phyloP scores from a whole-genome alignment of 1,284 basidiomycete genomes.

The Entoloma clypeatum region DNA sequence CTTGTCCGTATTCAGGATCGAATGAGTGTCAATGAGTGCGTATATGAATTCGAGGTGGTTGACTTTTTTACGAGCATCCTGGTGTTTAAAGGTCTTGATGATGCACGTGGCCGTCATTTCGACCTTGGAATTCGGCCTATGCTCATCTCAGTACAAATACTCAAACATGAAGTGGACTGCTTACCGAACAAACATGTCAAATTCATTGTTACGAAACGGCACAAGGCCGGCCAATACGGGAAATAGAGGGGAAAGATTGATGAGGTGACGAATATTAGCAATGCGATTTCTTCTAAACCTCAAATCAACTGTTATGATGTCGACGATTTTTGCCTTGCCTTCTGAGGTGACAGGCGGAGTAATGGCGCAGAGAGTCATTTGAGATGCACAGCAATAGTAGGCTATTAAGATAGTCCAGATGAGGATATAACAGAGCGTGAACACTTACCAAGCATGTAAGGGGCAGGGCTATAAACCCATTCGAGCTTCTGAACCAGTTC shows the following conservation, averaged over 20 bases:
- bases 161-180: slow-evolving; percentile 6
- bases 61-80: slow-evolving; percentile 9
- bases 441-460: no score
- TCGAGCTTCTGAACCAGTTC: slow-evolving; percentile 16
- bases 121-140: no score
- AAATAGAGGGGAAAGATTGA: slow-evolving; percentile 13
- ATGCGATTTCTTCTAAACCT: no score
- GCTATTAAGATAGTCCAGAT: no score
- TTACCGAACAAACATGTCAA: slow-evolving; percentile 11
- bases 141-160: no score
- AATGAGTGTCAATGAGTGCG: slow-evolving; percentile 7
- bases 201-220: slow-evolving; percentile 9
- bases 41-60: slow-evolving; percentile 11
- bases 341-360: slow-evolving; percentile 14
- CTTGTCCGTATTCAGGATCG: slow-evolving; percentile 14
- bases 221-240: slow-evolving; percentile 7
- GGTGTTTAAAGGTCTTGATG: no score
- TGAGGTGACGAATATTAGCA: slow-evolving; percentile 11
- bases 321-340: slow-evolving; percentile 7
- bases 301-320: no score
- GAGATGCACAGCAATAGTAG: slow-evolving; percentile 2
- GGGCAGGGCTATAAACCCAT: no score
- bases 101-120: no score
- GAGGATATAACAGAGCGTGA: no score
- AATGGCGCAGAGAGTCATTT: slow-evolving; percentile 18